Percentiles rank a stretch among this genome's conserved stretches.
These are phyloP conservation scores for Schizosaccharomyces japonicus DNA, from an alignment of 805 yeast genomes.

Conservation along the genomic window DNA sequence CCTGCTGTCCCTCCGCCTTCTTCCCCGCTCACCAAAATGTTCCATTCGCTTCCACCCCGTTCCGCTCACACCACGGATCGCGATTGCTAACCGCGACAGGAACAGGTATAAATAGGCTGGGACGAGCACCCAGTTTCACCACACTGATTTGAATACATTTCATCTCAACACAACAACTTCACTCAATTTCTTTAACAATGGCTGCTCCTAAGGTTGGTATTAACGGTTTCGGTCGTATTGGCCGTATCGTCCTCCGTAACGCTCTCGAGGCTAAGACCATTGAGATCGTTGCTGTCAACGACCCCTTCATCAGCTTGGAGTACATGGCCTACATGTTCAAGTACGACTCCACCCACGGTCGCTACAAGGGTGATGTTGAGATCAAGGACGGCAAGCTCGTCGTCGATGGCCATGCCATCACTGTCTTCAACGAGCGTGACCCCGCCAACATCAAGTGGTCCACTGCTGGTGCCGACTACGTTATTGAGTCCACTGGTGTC, in stretches of 20 bases:
- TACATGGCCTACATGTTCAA: slow-evolving; percentile 90
- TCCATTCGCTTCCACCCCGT: too few species aligned
- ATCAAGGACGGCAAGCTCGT: slow-evolving; percentile 26
- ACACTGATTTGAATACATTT: too few species aligned
- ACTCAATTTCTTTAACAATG: slow-evolving; percentile 7
- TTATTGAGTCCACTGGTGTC: slow-evolving; percentile 85
- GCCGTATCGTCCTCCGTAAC: slow-evolving; percentile 66
- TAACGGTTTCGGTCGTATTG: slow-evolving; percentile 89
- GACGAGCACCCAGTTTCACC: too few species aligned
- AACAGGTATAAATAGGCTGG: too few species aligned
- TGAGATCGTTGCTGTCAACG: slow-evolving; percentile 68
- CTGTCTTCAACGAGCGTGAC: slow-evolving; percentile 58
- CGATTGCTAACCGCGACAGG: too few species aligned
- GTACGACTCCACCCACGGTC: slow-evolving; percentile 85
- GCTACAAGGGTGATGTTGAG: slow-evolving; percentile 50
- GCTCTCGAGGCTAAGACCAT: slow-evolving; percentile 54
- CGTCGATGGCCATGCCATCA: slow-evolving; percentile 44
- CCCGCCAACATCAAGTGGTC: slow-evolving; percentile 83
- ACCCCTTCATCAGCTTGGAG: slow-evolving; percentile 73
- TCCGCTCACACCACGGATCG: too few species aligned
- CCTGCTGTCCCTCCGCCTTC: too few species aligned
- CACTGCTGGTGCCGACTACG: slow-evolving; percentile 47
- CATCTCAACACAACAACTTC: too few species aligned
- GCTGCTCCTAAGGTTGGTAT: slow-evolving; percentile 45
- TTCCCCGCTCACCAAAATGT: too few species aligned